A percentile compares a stretch with the other conserved stretches of the same genome.
phyloP scores from a whole-genome alignment of 129 eudicot genomes.

The Centella asiatica region DNA sequence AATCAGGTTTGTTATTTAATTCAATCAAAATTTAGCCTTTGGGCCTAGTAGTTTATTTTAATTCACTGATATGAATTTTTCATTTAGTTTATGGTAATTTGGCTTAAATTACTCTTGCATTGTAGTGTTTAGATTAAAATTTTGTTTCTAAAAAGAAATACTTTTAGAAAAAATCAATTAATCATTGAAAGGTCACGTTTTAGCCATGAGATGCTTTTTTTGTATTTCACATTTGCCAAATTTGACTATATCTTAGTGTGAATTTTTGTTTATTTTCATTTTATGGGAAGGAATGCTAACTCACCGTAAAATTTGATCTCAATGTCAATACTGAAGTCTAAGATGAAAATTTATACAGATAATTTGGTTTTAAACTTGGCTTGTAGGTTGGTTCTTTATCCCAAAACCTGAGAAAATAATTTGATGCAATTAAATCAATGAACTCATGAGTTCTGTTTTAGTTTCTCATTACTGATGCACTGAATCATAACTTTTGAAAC shows the following conservation, averaged over 20 bases:
- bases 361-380: not conserved
- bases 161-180: not conserved
- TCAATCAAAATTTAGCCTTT: not conserved
- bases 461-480: not conserved
- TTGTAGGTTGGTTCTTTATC: not conserved
- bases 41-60: not conserved
- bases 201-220: not conserved
- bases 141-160: too few relatives aligned
- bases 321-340: not conserved
- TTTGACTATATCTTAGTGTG: not conserved
- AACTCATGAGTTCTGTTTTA: not conserved
- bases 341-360: not conserved
- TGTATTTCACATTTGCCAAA: not conserved
- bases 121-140: slow-evolving; percentile 3
- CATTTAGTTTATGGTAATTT: not conserved
- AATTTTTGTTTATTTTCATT: too few relatives aligned
- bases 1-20: slow-evolving; percentile 1
- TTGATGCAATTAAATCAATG: not conserved
- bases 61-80: not conserved
- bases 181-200: not conserved
- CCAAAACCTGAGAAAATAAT: not conserved
- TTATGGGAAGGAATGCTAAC: too few relatives aligned
- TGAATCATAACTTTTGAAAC: not conserved
- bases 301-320: not conserved
- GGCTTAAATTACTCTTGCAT: not conserved